Conservation (phyloP, 345 rosid genomes). For the Gossypium anomalum region DNA sequence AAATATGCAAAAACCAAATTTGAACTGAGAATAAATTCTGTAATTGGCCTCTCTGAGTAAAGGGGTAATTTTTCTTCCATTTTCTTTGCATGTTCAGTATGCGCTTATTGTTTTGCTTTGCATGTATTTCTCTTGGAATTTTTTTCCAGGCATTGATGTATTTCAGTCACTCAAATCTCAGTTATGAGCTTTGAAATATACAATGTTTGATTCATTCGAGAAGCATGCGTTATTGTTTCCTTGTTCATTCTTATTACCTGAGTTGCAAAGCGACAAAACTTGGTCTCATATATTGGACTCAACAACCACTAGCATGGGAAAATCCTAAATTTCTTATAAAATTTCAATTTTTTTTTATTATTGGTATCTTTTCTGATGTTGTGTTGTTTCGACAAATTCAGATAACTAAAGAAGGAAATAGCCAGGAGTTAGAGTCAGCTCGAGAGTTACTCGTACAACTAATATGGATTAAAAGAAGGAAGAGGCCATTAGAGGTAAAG, state of each 20-base stretch:
- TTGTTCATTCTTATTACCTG: neutral
- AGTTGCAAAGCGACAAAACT: neutral
- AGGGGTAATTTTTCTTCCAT: neutral
- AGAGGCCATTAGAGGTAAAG: constrained; percentile 37
- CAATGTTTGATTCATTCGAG: too few species aligned
- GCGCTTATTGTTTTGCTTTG: constrained; percentile 1
- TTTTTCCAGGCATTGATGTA: neutral
- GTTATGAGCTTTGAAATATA: neutral
- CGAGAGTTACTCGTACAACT: neutral
- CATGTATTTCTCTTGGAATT: constrained; percentile 3
- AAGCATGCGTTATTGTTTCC: neutral
- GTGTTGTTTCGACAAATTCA: neutral
- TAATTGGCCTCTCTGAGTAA: neutral
- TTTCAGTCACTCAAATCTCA: neutral
- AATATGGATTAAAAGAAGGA: constrained; percentile 37
- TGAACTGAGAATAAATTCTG: neutral
- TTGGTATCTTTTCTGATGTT: constrained; percentile 13
- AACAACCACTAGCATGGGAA: constrained; percentile 4
- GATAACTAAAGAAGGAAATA: neutral
- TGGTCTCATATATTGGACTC: neutral
- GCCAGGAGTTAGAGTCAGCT: constrained; percentile 3
- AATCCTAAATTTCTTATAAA: neutral
- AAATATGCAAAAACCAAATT: neutral
- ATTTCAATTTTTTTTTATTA: neutral
- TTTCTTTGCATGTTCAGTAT: neutral